A percentile compares a stretch with the other conserved stretches of the same genome.
Conservation (phyloP, 768 basidiomycete genomes). For the Austroboletus eburneus region DNA sequence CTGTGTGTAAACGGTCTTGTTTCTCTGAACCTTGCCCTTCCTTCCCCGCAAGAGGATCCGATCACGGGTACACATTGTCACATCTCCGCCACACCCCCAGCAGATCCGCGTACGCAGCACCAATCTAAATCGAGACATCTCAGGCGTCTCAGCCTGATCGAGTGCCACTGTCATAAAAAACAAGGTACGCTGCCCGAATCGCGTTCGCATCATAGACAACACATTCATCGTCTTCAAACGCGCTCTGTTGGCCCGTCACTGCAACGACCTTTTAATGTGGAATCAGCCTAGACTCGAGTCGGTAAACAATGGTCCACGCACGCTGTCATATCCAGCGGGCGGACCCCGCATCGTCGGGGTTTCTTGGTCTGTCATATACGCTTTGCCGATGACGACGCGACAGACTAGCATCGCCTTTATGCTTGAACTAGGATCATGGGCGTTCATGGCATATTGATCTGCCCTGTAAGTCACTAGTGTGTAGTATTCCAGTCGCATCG, state of each 20-base stretch:
- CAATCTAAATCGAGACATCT: too few relatives aligned
- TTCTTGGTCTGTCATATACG: constrained; percentile 5
- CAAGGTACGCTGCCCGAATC: constrained; percentile 22
- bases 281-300: too few relatives aligned
- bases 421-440: constrained; percentile 4
- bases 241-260: constrained; percentile 6
- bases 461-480: constrained; percentile 14
- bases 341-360: constrained; percentile 10
- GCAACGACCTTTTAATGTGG: constrained; percentile 22
- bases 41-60: too few relatives aligned
- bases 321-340: constrained; percentile 19
- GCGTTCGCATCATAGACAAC: constrained; percentile 26
- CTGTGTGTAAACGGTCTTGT: too few relatives aligned
- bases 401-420: constrained; percentile 22
- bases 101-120: too few relatives aligned
- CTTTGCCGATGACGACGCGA: constrained; percentile 19
- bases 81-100: too few relatives aligned
- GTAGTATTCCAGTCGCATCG: neutral
- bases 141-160: too few relatives aligned
- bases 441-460: constrained; percentile 13
- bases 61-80: too few relatives aligned
- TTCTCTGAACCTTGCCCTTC: too few relatives aligned
- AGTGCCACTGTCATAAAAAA: constrained; percentile 14
- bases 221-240: constrained; percentile 20
- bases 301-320: too few relatives aligned